phyloP scores from a whole-genome alignment of 1,139 yeast genomes.

The Blastobotrys raffinosifermentans region DNA sequence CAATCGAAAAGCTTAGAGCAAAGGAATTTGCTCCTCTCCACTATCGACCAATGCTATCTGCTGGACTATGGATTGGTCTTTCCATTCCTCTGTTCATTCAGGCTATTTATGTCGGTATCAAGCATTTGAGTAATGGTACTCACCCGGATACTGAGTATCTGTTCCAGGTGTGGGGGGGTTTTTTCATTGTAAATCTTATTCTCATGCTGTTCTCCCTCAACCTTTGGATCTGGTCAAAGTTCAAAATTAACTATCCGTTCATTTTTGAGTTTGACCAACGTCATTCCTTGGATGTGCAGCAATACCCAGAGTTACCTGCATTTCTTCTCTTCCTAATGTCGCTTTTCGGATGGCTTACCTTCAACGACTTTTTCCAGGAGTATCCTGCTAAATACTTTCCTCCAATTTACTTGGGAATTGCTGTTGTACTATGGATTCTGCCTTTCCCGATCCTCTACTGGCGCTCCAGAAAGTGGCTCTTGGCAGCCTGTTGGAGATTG shows the following conservation, averaged over 20 bases:
- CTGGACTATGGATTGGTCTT: constrained; percentile 64
- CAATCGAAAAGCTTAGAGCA: constrained; percentile 64
- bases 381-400: constrained; percentile 76
- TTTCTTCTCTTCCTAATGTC: constrained; percentile 51
- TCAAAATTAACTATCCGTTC: constrained; percentile 80
- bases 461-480: constrained; percentile 65
- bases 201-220: constrained; percentile 60
- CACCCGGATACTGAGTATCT: constrained; percentile 39
- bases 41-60: constrained; percentile 28
- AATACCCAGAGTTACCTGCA: constrained; percentile 60
- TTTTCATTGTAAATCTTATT: constrained; percentile 57
- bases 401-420: constrained; percentile 61
- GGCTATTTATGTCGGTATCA: constrained; percentile 47
- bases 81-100: constrained; percentile 58
- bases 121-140: constrained; percentile 23
- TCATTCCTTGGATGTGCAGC: constrained; percentile 60
- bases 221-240: constrained; percentile 65
- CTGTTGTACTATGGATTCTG: constrained; percentile 44
- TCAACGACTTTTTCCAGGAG: constrained; percentile 54
- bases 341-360: constrained; percentile 68
- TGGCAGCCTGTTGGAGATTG: constrained; percentile 66
- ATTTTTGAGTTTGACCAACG: constrained; percentile 83
- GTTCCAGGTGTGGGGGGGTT: constrained; percentile 91
- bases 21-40: constrained; percentile 36
- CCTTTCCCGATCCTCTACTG: constrained; percentile 55